These are phyloP conservation scores for Teratosphaeria pseudoeucalypti DNA, from an alignment of 2,329 filamentous ascomycete genomes.

Conservation along the genomic window DNA sequence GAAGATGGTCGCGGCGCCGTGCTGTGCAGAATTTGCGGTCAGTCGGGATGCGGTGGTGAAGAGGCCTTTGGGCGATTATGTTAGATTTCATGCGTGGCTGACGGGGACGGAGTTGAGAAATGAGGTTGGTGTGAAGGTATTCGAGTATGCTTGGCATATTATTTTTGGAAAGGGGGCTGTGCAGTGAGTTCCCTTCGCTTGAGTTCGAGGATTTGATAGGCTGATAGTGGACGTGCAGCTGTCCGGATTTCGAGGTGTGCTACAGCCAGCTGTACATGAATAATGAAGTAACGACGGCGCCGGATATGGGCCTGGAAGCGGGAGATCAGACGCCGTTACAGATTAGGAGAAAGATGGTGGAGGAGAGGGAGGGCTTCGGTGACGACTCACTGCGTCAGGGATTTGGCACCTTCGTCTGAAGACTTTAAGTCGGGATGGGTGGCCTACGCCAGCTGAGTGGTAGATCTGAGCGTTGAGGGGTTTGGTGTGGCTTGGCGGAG, in stretches of 20 bases:
- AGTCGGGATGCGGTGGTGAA: conserved; percentile 37
- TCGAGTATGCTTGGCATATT: neutral
- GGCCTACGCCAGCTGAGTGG: no score
- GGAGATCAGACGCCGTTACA: neutral
- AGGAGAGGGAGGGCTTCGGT: neutral
- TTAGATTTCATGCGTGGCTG: conserved; percentile 39
- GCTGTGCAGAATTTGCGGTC: conserved; percentile 46
- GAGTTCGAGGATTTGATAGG: neutral
- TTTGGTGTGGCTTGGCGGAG: no score
- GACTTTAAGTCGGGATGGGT: no score
- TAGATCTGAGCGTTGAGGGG: no score
- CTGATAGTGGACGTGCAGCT: neutral
- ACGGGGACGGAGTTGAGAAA: conserved; percentile 36
- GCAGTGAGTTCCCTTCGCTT: neutral
- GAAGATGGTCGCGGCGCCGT: conserved; percentile 38
- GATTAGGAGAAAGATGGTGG: neutral
- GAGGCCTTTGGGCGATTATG: conserved; percentile 38
- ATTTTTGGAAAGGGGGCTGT: neutral
- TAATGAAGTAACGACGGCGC: neutral
- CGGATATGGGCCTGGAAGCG: neutral
- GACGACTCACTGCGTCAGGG: no score
- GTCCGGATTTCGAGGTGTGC: neutral
- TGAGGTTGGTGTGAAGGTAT: conserved; percentile 22
- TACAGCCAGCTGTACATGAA: neutral
- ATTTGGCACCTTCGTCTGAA: no score